A percentile compares a stretch with the other conserved stretches of the same genome.
Conservation (phyloP, 2,329 filamentous ascomycete genomes). For the Daldinia eschscholtzii region DNA sequence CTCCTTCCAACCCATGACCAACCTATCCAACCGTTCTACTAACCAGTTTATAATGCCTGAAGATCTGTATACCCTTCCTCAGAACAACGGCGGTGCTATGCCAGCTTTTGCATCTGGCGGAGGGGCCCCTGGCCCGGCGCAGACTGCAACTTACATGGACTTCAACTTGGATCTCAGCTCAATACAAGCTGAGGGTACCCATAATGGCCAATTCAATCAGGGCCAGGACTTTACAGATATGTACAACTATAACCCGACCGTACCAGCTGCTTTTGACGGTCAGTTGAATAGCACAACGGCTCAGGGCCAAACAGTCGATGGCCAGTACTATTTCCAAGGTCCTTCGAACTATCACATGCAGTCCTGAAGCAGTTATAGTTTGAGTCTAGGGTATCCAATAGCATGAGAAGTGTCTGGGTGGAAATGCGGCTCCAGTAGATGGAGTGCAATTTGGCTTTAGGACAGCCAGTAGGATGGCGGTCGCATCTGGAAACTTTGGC, state of each 20-base stretch:
- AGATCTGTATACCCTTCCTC: too few species aligned
- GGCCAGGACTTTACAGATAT: neutral
- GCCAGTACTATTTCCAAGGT: neutral
- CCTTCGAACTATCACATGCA: neutral
- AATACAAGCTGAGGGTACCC: neutral
- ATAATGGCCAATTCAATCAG: neutral
- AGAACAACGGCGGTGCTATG: neutral
- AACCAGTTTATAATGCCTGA: neutral
- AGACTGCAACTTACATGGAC: neutral
- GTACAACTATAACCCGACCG: neutral
- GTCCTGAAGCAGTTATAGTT: neutral
- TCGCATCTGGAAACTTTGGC: too few species aligned
- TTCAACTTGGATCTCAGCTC: neutral
- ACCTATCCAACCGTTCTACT: neutral
- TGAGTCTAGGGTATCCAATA: too few species aligned
- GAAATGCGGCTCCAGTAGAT: too few species aligned
- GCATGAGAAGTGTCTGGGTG: too few species aligned
- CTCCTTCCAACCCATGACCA: neutral
- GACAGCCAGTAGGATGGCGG: neutral
- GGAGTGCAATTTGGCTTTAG: too few species aligned
- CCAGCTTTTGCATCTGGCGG: neutral
- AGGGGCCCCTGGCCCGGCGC: neutral
- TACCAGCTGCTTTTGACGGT: neutral
- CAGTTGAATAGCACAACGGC: neutral
- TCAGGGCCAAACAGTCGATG: neutral